A percentile compares a stretch with the other conserved stretches of the same genome.
These are phyloP conservation scores for Geum urbanum DNA, from an alignment of 306 rosid species.

Conservation along the genomic window DNA sequence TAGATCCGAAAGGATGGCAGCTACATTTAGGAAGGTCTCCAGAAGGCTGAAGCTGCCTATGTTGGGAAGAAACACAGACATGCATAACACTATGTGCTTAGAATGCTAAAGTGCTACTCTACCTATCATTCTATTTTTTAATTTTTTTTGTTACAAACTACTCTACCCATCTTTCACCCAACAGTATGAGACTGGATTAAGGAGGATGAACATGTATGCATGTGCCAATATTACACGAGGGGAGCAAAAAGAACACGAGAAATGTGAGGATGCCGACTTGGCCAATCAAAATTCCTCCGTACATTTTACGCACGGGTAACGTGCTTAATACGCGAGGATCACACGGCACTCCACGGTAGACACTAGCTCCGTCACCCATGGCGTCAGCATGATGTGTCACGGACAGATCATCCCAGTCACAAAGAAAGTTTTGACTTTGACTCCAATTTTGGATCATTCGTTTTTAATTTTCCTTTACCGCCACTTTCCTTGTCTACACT, in stretches of 20 bases:
- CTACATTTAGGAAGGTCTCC: slow-evolving; percentile 26
- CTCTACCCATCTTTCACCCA: slow-evolving; percentile 1
- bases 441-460: not conserved
- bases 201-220: no score
- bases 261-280: not conserved
- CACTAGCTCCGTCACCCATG: not conserved
- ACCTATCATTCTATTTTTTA: not conserved
- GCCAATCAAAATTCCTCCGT: not conserved
- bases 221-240: not conserved
- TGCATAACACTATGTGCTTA: not conserved
- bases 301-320: not conserved
- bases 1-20: slow-evolving; percentile 39
- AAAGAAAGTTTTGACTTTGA: slow-evolving; percentile 30
- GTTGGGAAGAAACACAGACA: not conserved
- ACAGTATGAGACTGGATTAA: not conserved
- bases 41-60: slow-evolving; percentile 12
- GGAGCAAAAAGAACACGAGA: not conserved
- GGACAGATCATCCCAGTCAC: not conserved
- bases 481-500: not conserved
- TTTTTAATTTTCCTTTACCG: not conserved
- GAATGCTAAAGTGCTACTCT: not conserved
- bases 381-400: slow-evolving; percentile 7
- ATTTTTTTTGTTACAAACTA: not conserved
- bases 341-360: not conserved
- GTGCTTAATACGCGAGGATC: no score